Evolutionary conservation across 495 filamentous ascomycete genomes (phyloP).

Genomic region (Penicillium crystallinum): DNA sequence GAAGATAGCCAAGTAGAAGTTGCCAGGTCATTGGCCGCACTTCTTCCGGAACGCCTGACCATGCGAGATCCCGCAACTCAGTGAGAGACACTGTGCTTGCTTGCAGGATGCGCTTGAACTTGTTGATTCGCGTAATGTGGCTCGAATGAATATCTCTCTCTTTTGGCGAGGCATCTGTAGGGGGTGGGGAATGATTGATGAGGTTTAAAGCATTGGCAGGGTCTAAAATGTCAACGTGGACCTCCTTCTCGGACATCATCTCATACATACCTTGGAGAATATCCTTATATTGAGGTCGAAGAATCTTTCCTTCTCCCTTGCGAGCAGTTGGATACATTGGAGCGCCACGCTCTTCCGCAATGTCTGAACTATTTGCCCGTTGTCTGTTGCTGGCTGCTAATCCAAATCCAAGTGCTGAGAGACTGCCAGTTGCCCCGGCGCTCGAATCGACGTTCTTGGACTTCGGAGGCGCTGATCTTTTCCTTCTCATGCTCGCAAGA

Average conservation of each 20-base stretch:
- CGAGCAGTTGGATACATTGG: constrained; percentile 82
- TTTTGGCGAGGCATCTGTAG: constrained; percentile 70
- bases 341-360: constrained; percentile 84
- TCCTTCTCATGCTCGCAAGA: constrained; percentile 78
- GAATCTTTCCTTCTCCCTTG: constrained; percentile 86
- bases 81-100: constrained; percentile 78
- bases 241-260: background rate
- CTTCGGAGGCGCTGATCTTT: constrained; percentile 48
- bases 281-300: constrained; percentile 96
- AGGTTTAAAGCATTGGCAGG: constrained; percentile 93
- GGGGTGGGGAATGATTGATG: constrained; percentile 76
- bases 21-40: constrained; percentile 98
- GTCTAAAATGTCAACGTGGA: constrained; percentile 47
- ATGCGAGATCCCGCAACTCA: constrained; percentile 79
- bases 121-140: constrained; percentile 91
- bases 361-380: constrained; percentile 77
- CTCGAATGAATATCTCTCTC: constrained; percentile 83
- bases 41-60: constrained; percentile 92
- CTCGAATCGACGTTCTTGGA: constrained; percentile 43
- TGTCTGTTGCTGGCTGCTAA: constrained; percentile 29
- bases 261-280: constrained; percentile 65
- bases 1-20: constrained; percentile 87
- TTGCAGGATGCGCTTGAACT: constrained; percentile 94
- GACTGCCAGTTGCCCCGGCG: constrained; percentile 21
- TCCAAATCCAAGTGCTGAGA: constrained; percentile 32